Evolutionary conservation across 441 rosid species (phyloP).

Genomic region (Bruguiera hainesii): DNA sequence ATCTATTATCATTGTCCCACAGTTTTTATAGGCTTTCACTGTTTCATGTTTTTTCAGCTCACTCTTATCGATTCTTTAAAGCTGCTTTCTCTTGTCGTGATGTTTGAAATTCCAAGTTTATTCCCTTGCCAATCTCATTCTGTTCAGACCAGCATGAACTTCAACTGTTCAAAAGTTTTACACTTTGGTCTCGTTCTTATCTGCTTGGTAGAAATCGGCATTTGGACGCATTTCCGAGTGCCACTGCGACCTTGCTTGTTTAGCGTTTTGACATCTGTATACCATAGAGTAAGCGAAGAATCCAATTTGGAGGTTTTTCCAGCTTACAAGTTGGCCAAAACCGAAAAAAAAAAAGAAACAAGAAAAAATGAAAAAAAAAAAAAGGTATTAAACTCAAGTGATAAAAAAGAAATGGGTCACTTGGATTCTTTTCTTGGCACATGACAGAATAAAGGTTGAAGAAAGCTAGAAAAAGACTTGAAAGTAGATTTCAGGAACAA

Average conservation of each 20-base stretch:
- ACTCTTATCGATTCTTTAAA: conserved; percentile 4
- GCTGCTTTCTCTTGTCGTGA: conserved; percentile 7
- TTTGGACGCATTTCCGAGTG: background rate
- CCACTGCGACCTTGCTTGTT: too few relatives aligned
- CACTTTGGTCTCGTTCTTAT: background rate
- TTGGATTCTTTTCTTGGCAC: conserved; percentile 26
- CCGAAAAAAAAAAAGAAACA: background rate
- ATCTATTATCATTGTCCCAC: background rate
- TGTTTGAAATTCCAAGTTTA: background rate
- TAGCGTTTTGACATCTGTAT: too few relatives aligned
- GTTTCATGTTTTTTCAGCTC: background rate
- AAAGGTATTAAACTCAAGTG: background rate
- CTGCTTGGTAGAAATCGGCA: background rate
- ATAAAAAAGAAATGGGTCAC: background rate
- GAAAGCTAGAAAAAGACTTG: background rate
- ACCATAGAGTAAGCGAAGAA: too few relatives aligned
- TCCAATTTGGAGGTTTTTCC: background rate
- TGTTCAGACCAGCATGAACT: background rate
- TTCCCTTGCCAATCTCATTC: background rate
- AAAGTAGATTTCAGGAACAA: background rate
- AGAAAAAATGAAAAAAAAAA: too few relatives aligned
- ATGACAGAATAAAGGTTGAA: background rate
- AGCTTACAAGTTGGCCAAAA: conserved; percentile 8
- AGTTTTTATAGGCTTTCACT: background rate
- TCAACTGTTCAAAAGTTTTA: background rate